phyloP scores from a whole-genome alignment of 441 rosid genomes.

The Populus hybrid region DNA sequence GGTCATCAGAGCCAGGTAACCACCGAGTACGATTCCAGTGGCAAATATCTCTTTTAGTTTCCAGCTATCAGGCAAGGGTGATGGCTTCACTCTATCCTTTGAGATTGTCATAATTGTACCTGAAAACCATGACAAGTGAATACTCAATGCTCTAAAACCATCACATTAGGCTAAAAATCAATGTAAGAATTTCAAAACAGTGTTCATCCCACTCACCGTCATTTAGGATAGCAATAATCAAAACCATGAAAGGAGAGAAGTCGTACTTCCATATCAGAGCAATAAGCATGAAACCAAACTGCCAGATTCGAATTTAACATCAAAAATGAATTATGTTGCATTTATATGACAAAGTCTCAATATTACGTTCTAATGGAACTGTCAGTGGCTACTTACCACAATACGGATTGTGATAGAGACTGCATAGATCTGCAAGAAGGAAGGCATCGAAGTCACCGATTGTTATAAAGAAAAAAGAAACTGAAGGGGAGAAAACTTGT shows the following conservation, averaged over 20 bases:
- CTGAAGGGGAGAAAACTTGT: neutral
- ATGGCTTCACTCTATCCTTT: conserved; percentile 86
- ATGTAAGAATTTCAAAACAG: neutral
- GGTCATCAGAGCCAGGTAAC: conserved; percentile 72
- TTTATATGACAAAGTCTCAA: neutral
- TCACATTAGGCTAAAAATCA: neutral
- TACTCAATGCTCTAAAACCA: neutral
- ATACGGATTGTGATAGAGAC: conserved; percentile 96
- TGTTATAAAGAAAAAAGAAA: neutral
- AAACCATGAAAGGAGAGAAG: conserved; percentile 93
- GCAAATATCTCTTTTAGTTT: conserved; percentile 83
- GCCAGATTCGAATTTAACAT: conserved; percentile 22
- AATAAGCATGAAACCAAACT: conserved; percentile 90
- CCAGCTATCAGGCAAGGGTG: conserved; percentile 94
- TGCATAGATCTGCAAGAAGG: conserved; percentile 66
- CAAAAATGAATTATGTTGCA: neutral
- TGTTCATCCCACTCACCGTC: conserved; percentile 54
- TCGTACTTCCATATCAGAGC: conserved; percentile 94
- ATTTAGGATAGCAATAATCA: conserved; percentile 93
- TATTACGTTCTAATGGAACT: neutral
- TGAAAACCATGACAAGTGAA: conserved; percentile 11
- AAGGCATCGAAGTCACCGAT: neutral
- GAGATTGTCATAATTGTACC: conserved; percentile 94
- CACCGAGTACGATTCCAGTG: conserved; percentile 82
- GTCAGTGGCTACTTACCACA: conserved; percentile 53